Conservation (phyloP, 2,329 filamentous ascomycete genomes). For the Fusarium solani-melongenae region DNA sequence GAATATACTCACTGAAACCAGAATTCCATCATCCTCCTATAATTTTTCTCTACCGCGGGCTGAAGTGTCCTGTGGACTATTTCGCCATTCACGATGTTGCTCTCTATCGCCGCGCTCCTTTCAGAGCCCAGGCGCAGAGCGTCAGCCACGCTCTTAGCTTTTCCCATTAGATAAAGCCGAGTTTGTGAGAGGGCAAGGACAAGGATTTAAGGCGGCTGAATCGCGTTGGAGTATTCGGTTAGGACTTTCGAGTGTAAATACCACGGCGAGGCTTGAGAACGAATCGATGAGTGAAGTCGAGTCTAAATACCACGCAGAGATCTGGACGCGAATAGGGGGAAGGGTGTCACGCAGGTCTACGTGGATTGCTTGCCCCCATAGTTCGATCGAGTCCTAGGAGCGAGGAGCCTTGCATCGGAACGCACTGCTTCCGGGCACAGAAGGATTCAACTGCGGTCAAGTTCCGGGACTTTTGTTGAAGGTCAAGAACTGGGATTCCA, state of each 20-base stretch:
- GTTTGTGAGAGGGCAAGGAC: neutral
- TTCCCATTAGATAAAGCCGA: neutral
- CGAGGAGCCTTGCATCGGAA: slow-evolving; percentile 1
- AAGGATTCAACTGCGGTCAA: neutral
- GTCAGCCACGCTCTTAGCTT: neutral
- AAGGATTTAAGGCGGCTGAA: neutral
- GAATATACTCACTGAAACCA: neutral
- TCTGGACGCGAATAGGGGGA: neutral
- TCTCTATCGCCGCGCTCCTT: neutral
- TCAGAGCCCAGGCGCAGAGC: neutral
- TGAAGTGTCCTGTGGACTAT: neutral
- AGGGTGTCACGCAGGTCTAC: neutral
- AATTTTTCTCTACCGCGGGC: neutral
- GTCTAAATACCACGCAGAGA: neutral
- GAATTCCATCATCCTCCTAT: neutral
- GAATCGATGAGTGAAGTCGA: neutral
- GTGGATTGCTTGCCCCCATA: neutral
- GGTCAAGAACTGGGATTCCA: neutral
- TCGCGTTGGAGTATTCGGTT: neutral
- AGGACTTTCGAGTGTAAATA: neutral
- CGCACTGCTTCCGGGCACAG: neutral
- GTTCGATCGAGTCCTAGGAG: neutral
- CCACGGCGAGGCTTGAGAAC: neutral
- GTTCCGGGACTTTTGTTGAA: neutral
- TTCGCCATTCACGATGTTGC: neutral